Evolutionary conservation across 1,139 yeast species (phyloP).

Genomic region (Kluyveromyces marxianus): DNA sequence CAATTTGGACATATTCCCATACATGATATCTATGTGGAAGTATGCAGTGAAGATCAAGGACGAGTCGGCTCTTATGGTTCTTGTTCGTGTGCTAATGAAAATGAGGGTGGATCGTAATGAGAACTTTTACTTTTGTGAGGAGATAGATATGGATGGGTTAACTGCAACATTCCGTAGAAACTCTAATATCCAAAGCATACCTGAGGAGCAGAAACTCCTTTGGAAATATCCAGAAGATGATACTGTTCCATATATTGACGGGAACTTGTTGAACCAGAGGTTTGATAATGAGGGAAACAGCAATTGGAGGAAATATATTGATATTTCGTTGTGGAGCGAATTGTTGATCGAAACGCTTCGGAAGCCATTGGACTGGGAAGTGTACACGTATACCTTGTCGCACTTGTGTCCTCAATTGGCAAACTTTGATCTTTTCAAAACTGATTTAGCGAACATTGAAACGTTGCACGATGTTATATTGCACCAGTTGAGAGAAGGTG

Average conservation of each 20-base stretch:
- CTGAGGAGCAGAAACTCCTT: too few relatives aligned
- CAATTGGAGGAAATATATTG: slow-evolving; percentile 24
- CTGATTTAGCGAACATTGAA: slow-evolving; percentile 35
- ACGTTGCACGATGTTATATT: slow-evolving; percentile 46
- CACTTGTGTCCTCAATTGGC: slow-evolving; percentile 70
- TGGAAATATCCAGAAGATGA: slow-evolving; percentile 60
- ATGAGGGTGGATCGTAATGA: slow-evolving; percentile 46
- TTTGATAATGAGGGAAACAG: background rate
- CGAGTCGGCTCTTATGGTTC: slow-evolving; percentile 37
- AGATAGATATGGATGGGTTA: slow-evolving; percentile 60
- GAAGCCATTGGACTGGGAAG: slow-evolving; percentile 61
- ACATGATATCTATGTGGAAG: slow-evolving; percentile 25
- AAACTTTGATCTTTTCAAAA: slow-evolving; percentile 34
- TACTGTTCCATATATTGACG: slow-evolving; percentile 40
- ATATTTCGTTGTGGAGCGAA: slow-evolving; percentile 47
- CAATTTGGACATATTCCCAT: slow-evolving; percentile 4
- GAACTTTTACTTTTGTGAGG: slow-evolving; percentile 44
- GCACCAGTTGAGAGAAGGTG: slow-evolving; percentile 49
- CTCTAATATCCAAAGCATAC: slow-evolving; percentile 18
- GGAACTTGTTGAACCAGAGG: slow-evolving; percentile 31
- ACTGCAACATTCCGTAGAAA: slow-evolving; percentile 53
- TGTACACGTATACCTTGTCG: slow-evolving; percentile 58
- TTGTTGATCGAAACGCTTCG: slow-evolving; percentile 44
- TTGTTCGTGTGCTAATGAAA: slow-evolving; percentile 49
- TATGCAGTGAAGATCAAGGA: slow-evolving; percentile 30